Conservation (phyloP, 2,329 filamentous ascomycete genomes). For the Fusarium sp. region DNA sequence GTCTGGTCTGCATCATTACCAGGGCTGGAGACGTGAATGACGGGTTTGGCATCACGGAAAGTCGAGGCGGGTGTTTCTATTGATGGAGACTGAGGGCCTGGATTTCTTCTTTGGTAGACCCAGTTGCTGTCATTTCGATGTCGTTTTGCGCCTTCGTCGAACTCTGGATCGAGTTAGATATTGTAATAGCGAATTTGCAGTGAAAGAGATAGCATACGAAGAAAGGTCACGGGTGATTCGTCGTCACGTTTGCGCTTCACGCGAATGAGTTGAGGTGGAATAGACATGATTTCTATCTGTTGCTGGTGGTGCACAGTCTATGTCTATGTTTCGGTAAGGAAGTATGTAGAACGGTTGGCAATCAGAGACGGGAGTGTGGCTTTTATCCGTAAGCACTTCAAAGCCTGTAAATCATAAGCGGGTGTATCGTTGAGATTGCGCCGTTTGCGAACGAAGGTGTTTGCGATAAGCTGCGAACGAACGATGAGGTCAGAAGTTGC, state of each 20-base stretch:
- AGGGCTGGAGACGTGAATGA: slow-evolving; percentile 64
- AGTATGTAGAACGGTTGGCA: not conserved
- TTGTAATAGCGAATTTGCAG: slow-evolving; percentile 12
- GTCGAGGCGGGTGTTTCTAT: slow-evolving; percentile 41
- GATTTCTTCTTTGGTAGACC: slow-evolving; percentile 68
- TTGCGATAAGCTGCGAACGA: slow-evolving; percentile 1
- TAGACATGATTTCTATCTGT: slow-evolving; percentile 60
- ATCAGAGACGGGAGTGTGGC: not conserved
- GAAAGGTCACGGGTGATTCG: slow-evolving; percentile 66
- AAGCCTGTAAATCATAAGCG: not conserved
- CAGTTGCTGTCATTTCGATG: slow-evolving; percentile 65
- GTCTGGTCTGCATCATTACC: slow-evolving; percentile 47
- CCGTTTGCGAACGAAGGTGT: slow-evolving; percentile 7
- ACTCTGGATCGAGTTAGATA: slow-evolving; percentile 55
- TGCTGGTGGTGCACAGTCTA: not conserved
- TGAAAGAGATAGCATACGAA: slow-evolving; percentile 59
- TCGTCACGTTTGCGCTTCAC: slow-evolving; percentile 72
- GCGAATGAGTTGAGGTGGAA: slow-evolving; percentile 70
- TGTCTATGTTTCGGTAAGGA: not conserved
- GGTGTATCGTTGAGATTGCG: not conserved
- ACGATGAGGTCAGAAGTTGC: slow-evolving; percentile 40
- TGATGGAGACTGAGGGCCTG: slow-evolving; percentile 47
- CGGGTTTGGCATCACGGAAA: slow-evolving; percentile 52
- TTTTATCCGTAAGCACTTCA: not conserved
- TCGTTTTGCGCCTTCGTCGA: slow-evolving; percentile 67